Evolutionary conservation across 2,329 filamentous ascomycete species (phyloP).

Genomic region (Cladophialophora carrionii): DNA sequence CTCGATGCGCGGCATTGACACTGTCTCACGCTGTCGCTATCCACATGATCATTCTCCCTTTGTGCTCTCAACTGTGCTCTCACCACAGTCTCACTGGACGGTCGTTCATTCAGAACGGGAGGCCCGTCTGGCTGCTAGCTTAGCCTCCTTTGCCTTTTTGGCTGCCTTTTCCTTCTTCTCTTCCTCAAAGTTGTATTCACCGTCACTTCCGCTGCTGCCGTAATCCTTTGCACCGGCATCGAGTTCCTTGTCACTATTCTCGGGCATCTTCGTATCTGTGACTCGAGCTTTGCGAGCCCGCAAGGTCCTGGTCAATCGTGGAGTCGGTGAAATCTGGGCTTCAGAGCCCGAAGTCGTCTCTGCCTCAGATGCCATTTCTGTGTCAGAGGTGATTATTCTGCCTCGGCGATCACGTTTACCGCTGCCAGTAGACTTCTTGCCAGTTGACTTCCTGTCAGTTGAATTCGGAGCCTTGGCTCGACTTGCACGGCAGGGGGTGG

Average conservation of each 20-base stretch:
- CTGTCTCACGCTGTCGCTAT: neutral
- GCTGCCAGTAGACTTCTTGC: neutral
- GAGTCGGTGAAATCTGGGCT: neutral
- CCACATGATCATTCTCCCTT: neutral
- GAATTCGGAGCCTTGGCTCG: neutral
- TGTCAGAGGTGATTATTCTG: neutral
- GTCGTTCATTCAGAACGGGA: neutral
- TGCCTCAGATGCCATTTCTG: neutral
- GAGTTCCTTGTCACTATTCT: neutral
- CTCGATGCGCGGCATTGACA: neutral
- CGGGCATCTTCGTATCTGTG: too few species aligned
- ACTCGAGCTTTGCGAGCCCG: neutral
- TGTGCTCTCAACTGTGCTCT: neutral
- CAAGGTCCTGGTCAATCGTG: neutral
- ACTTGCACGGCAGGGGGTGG: neutral
- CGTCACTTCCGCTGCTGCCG: constrained; percentile 1
- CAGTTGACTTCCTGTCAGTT: neutral
- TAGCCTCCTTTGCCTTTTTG: constrained; percentile 8
- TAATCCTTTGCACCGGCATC: neutral
- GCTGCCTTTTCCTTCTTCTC: constrained; percentile 5
- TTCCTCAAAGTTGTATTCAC: constrained; percentile 9
- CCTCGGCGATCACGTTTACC: constrained; percentile 9
- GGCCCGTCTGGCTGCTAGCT: neutral
- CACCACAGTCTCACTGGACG: neutral
- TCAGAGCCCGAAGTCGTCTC: constrained; percentile 15